Percentiles rank a stretch among this genome's conserved stretches.
Evolutionary conservation across 202 grass and related monocot genomes (phyloP).

Genomic region (Hordeum pubiflorum): DNA sequence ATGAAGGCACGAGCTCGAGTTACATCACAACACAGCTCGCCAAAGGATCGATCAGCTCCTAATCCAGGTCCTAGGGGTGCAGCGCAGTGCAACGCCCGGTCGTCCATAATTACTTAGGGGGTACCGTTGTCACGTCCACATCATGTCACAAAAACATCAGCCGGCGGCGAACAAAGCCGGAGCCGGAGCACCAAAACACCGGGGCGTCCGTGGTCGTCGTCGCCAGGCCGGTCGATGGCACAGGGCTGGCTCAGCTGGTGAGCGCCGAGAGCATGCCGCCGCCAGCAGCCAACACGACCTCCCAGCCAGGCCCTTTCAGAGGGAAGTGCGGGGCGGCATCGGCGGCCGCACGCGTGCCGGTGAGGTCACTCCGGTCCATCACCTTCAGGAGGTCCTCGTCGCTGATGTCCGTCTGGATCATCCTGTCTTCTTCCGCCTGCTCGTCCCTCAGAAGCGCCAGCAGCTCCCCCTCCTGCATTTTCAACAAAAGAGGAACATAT

Average conservation of each 20-base stretch:
- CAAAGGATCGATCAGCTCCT: slow-evolving; percentile 8
- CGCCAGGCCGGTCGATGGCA: background rate
- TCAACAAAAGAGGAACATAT: background rate
- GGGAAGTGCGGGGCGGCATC: slow-evolving; percentile 26
- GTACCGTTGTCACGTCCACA: background rate
- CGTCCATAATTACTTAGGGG: background rate
- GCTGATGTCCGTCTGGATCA: slow-evolving; percentile 74
- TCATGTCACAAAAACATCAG: background rate
- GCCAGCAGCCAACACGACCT: slow-evolving; percentile 61
- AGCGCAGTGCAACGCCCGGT: background rate
- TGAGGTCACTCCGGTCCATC: slow-evolving; percentile 67
- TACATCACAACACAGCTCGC: background rate
- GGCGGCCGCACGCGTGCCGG: background rate
- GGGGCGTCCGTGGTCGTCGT: background rate
- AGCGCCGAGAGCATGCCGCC: slow-evolving; percentile 68
- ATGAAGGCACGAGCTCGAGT: background rate
- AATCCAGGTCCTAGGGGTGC: slow-evolving; percentile 1
- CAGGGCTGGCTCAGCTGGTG: slow-evolving; percentile 33
- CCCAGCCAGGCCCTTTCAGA: slow-evolving; percentile 86
- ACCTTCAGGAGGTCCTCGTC: slow-evolving; percentile 64
- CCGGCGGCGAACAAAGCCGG: background rate
- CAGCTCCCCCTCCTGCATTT: slow-evolving; percentile 60
- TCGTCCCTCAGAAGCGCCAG: slow-evolving; percentile 74
- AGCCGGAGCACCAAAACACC: background rate
- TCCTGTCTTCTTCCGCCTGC: slow-evolving; percentile 59